Evolutionary conservation across 73 alveolate species (phyloP).

Genomic region (Breviolum minutum): DNA sequence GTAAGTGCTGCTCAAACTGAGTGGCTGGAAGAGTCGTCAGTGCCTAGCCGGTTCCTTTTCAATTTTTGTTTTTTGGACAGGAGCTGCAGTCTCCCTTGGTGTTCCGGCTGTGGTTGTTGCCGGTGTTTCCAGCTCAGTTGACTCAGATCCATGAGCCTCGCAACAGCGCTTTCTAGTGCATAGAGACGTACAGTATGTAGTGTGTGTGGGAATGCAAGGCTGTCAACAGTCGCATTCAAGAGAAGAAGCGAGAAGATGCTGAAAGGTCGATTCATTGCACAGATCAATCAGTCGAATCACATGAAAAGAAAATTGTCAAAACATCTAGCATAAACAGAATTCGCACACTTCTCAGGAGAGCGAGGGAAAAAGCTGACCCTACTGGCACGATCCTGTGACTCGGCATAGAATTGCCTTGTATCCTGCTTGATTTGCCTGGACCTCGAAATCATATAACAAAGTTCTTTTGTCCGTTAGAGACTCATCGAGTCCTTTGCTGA

Average conservation of each 20-base stretch:
- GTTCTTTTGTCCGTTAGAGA: too few species aligned
- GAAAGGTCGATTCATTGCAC: not conserved
- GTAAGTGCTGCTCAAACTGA: too few species aligned
- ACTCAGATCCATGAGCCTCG: not conserved
- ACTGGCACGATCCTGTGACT: constrained; percentile 16
- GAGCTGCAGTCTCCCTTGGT: constrained; percentile 37
- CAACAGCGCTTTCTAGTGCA: too few species aligned
- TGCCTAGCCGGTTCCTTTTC: not conserved
- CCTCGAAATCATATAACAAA: not conserved
- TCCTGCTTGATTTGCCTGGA: not conserved
- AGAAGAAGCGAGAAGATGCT: constrained; percentile 42
- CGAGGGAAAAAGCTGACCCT: not conserved
- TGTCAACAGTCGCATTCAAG: constrained; percentile 49
- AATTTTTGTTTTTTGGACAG: not conserved
- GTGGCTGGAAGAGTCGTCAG: not conserved
- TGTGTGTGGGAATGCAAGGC: not conserved
- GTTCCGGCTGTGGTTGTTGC: constrained; percentile 32
- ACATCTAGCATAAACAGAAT: not conserved
- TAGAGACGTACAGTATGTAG: too few species aligned
- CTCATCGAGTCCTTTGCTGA: too few species aligned
- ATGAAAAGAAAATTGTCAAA: not conserved
- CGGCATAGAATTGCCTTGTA: not conserved
- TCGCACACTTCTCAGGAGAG: not conserved
- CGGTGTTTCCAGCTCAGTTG: not conserved
- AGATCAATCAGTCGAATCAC: too few species aligned